Base-by-base conservation (phyloP, 1,284 basidiomycete species). In the Wolfiporia cocos region DNA sequence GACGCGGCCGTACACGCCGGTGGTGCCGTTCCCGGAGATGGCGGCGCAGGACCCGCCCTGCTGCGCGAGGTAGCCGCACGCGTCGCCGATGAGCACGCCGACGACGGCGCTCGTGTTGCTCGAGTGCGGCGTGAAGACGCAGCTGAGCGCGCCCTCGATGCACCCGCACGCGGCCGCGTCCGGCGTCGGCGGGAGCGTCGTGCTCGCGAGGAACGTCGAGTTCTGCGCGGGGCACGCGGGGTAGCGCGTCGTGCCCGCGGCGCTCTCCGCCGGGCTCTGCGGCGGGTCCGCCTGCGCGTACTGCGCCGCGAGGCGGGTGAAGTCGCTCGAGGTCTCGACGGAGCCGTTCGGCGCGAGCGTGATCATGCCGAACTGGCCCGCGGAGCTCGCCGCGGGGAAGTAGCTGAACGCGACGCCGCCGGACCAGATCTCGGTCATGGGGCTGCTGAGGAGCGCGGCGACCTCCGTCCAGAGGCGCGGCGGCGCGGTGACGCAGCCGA, bases 321-420 rank as follows among this genome's bases (percentile, higher is more conserved):
- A 95, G 63, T 94, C 88, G n/a, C 67, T 64, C 49, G 69, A 72
- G 23, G 71, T 68, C 3, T 76, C 80, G 41, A 88, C 82, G 6
- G 77, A 75, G 42, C 74, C 74, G 54, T 86, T 76, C 23, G 66
- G 10, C 0, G 77, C 79, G 49, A 95, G 73, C 17, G 72, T 85
- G 49, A 91, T 84, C 72, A 95, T 87, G 15, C 91, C 92, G 52
- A 90, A 96, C 53, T 86, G 71, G 39, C 86, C 84, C 42, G 71
- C 66, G 14, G 63, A 67, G 49, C 74, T 76, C 17, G 59, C 49
- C 6, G 88, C 88, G 2, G 86, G 82, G 74, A 94, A 92, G 62
- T 89, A 89, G 35, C 81, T 83, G 66, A 94, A 95, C 1, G 92
- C 92, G 32, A 96, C 58, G 37, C 88, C 92, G 44, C 92, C 92